Base-by-base conservation (phyloP, 345 rosid species). In the Citrus cavaleriei region DNA sequence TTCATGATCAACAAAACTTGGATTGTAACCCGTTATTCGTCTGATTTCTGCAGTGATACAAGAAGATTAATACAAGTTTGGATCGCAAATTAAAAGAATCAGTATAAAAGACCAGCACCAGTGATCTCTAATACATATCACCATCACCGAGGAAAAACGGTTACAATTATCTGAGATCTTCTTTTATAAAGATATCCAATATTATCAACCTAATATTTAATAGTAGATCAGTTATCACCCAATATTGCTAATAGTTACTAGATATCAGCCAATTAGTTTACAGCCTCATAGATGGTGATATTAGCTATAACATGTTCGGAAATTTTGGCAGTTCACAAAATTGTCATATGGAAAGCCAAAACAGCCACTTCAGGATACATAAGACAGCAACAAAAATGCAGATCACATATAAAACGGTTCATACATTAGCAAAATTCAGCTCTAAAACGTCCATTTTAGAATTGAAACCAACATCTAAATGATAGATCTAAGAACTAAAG, bases 1-100 rank as follows among this genome's bases (percentile, higher is more conserved):
- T 78, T 93, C 99, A 62, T 85, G 85, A 84, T 93, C 97, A 64
- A 85, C 76, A 79, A 93, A 84, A 85, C 87, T 85, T 60, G 85
- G 81, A 85, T 70, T 77, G 61, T 80, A 81, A 70, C 86, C 81
- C 12, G 93, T 88, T 55, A 88, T 77, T 76, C 89, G 85, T 85
- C 95, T 89, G 74, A 95, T 92, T 85, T 92, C 98, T 95, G 95
- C 86, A 84, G 6, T 51, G 68, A 62, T 19, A 69, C 55, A 61
- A 82, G 69, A 40, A 27, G 37, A 73, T 74, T 78, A 76, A 74
- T 5, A 30, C 28, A 64, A 80, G 63, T 55, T 64, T 68, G 42
- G 28, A 51, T 54, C 9, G 63, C 40, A 68, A 27, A 65, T 22
- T 68, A 63, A 14, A 6, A 65, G 22, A 60, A 76, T 30, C 21